Base-by-base conservation (phyloP, 495 filamentous ascomycete species). In the Trichocladium antarcticum region DNA sequence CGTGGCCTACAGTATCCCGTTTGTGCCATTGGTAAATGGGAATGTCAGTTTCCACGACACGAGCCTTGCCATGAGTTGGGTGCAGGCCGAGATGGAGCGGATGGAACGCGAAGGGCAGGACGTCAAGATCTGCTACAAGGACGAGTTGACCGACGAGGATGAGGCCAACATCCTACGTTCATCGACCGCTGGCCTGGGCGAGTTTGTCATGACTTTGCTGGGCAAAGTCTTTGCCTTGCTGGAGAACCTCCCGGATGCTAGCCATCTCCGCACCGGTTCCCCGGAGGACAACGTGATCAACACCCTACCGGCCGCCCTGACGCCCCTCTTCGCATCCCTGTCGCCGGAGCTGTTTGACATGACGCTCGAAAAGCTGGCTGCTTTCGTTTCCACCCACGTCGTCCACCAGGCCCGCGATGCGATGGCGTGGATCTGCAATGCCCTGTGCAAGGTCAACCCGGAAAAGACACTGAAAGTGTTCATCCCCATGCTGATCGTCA, bases 221-320 rank as follows among this genome's bases (percentile, higher is more conserved):
- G 93, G 90, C 14, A 85, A 89, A 54, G 86, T 99, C 7, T 99
- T 99, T 65, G 94, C 88, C 1, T 74, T 99, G 8, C 62, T 99
- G 27, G 89, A 97, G 60, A 99, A 99, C 55, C 74, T 99, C 9
- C 92, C 92, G 6, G 92, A 99, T 67, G 79, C 87, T 7, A 81
- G 86, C 38, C 75, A 88, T 34, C 78, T 95, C 27, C 80, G 89
- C 47, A 89, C 85, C 32, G 87, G 87, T 10, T 92, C 89, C 1
- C 90, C 92, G 1, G 92, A 99, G 66, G 92, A 99, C 57, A 94
- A 90, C 51, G 87, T 97, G 17, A 87, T 95, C 63, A 99, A 97
- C 64, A 95, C 89, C 0, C 71, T 99, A 36, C 92, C 92, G 17
- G 87, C 90, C 1, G 85, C 90, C 5, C 82, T 99, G 46, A 89